Base-by-base conservation (phyloP, 148 eudicot species). In the Rhododendron mucronatum region DNA sequence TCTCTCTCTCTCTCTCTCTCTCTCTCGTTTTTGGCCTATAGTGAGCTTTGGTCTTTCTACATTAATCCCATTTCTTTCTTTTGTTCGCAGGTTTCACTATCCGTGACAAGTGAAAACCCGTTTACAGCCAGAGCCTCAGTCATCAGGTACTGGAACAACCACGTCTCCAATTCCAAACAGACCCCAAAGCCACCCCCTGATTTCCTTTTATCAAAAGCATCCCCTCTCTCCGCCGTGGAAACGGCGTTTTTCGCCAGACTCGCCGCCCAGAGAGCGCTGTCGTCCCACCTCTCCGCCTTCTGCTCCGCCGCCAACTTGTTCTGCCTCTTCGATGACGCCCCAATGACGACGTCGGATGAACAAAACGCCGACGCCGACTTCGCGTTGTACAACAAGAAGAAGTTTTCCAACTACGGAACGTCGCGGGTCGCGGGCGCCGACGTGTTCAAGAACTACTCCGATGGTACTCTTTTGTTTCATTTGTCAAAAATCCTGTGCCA, bases 61-160 rank as follows among this genome's bases (percentile, higher is more conserved):
- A 55, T 5, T 59, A 59, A 59, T 21, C 3, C 69, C 13, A 48
- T 44, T 78, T 15, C 30, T 5, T 10, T 5, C 45, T 3, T 78
- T 23, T 78, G 4, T 77, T 11, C 6, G 89, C 93, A 93, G 96
- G 94, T 90, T 5, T 28, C 92, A 82, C 85, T 77, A 50, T 92
- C 87, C 5, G 85, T 57, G 45, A 47, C 74, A 15, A 76, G 87
- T 28, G 63, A 82, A 83, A 95, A 90, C 86, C 99, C 98, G 50
- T 95, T 95, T 39, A 87, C 98, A 16, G 88, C 96, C n/a, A 95
- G 91, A 89, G 95, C 98, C 2, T 92, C 97, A n/a, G 73, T 91
- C 16, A 90, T 92, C 45, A 88, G 99, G 0, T 96, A 95, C 59
- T 96, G 99, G 99, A 94, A 92, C 88, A 88, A 86, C 55, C 94